Evolutionary conservation across 768 basidiomycete genomes (phyloP).

Genomic region (Mycena olivaceomarginata): DNA sequence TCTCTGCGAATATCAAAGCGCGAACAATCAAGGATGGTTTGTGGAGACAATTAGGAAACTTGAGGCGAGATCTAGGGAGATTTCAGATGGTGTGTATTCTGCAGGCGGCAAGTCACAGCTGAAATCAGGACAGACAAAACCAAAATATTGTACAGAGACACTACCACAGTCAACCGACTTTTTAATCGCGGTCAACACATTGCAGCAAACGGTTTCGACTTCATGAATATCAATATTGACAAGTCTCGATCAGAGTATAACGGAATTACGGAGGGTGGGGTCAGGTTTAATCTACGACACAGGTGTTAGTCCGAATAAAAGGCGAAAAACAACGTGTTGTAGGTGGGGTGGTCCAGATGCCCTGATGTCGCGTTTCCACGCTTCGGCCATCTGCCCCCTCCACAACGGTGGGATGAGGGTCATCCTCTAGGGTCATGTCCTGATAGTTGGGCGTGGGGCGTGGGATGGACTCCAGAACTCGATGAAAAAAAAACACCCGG

Average conservation of each 20-base stretch:
- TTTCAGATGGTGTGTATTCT: background rate
- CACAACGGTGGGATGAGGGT: too few relatives aligned
- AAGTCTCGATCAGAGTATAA: conserved; percentile 18
- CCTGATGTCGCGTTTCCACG: too few relatives aligned
- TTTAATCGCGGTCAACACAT: background rate
- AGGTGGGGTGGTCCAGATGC: too few relatives aligned
- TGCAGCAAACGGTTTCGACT: conserved; percentile 2
- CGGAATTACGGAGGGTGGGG: conserved; percentile 1
- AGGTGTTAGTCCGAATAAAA: too few relatives aligned
- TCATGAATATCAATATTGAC: conserved; percentile 15
- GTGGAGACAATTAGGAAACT: conserved; percentile 3
- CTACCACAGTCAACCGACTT: conserved; percentile 3
- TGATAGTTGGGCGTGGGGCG: too few relatives aligned
- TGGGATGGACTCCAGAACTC: too few relatives aligned
- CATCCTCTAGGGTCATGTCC: too few relatives aligned
- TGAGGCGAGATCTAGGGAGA: background rate
- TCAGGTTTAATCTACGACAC: background rate
- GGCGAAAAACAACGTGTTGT: too few relatives aligned
- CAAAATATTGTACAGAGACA: background rate
- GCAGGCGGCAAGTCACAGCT: background rate
- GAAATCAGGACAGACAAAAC: conserved; percentile 1
- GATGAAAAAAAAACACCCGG: too few relatives aligned
- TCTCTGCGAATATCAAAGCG: conserved; percentile 31
- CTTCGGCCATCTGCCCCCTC: too few relatives aligned
- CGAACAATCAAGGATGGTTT: background rate